Base-by-base conservation (phyloP, 2,329 filamentous ascomycete species). In the Acarospora socialis region DNA sequence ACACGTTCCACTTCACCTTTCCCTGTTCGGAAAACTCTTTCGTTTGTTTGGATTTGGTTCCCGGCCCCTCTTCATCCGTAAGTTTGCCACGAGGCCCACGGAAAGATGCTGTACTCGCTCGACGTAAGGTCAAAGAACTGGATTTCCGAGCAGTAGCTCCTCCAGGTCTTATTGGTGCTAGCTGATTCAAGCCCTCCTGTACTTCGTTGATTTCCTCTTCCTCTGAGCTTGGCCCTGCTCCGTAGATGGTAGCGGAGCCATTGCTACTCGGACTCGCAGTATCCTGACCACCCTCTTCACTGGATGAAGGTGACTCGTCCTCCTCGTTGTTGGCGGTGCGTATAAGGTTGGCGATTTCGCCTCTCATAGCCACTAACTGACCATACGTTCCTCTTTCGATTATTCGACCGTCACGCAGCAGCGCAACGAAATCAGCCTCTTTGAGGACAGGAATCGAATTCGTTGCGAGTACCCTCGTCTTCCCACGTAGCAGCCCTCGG, bases 1-100 rank as follows among this genome's bases (percentile, higher is more conserved):
- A 98, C 17, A 98, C 87, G 42, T 76, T 70, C 86, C 90, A 95
- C 56, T 94, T 95, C 45, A 98, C 90, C 54, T 95, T 94, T 48
- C 90, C 90, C 59, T 98, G 84, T 54, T 98, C 84, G 2, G 73
- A 70, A 43, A 79, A 78, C 54, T 98, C 90, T 57, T 93, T 92
- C 35, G 66, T 68, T 55, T 94, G 86, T 50, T 77, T 82, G 26
- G 80, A 84, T 59, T 82, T 87, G 47, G 77, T 63, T 33, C 52
- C 43, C 21, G 62, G 68, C 3, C 70, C 72, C 32, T 81, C 74
- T 56, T 95, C 84, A 45, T 95, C 87, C 0, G 66, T 70, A 19
- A 87, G 56, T 55, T 90, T 93, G 44, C 84, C 82, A 39, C 82
- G 73, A 14, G 82, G 79, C 1, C 86, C 84, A 37, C 68, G 77